phyloP scores from a whole-genome alignment of 805 yeast species.

The Candida peoriensis region DNA sequence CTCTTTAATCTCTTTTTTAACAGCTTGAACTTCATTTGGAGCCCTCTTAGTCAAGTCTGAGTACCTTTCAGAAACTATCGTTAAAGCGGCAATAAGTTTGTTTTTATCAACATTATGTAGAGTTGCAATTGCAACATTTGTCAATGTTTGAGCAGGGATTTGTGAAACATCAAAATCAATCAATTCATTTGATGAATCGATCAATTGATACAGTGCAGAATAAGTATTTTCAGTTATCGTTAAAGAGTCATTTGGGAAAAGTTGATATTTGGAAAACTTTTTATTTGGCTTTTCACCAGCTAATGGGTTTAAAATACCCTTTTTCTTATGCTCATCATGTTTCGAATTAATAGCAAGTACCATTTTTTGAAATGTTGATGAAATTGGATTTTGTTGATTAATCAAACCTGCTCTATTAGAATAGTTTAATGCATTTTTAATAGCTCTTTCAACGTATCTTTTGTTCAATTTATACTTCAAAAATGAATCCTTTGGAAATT shows the following conservation, averaged over 20 bases:
- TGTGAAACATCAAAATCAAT: constrained; percentile 65
- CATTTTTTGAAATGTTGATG: constrained; percentile 14
- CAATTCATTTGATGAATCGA: constrained; percentile 54
- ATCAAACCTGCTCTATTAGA: constrained; percentile 33
- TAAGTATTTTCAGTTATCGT: constrained; percentile 42
- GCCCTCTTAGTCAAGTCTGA: constrained; percentile 35
- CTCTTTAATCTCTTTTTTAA: constrained; percentile 26
- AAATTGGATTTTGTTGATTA: constrained; percentile 13
- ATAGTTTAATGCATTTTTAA: constrained; percentile 40
- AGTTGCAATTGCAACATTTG: constrained; percentile 62
- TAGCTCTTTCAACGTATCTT: constrained; percentile 58
- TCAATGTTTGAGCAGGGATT: constrained; percentile 59
- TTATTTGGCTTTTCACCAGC: constrained; percentile 25
- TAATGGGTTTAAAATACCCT: constrained; percentile 20
- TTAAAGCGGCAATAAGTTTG: constrained; percentile 58
- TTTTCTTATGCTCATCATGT: constrained; percentile 23
- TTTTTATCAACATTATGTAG: constrained; percentile 48
- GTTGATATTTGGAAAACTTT: constrained; percentile 18
- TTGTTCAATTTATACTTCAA: constrained; percentile 46
- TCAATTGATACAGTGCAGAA: constrained; percentile 62
- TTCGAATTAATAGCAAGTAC: constrained; percentile 19
- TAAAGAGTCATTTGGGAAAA: constrained; percentile 30
- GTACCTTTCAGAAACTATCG: constrained; percentile 66
- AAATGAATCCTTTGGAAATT: constrained; percentile 33
- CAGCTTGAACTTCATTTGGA: constrained; percentile 8